A percentile compares a stretch with the other conserved stretches of the same genome.
These are phyloP conservation scores for Solanum microdontum DNA, from an alignment of 257 asterid genomes.

Conservation along the genomic window DNA sequence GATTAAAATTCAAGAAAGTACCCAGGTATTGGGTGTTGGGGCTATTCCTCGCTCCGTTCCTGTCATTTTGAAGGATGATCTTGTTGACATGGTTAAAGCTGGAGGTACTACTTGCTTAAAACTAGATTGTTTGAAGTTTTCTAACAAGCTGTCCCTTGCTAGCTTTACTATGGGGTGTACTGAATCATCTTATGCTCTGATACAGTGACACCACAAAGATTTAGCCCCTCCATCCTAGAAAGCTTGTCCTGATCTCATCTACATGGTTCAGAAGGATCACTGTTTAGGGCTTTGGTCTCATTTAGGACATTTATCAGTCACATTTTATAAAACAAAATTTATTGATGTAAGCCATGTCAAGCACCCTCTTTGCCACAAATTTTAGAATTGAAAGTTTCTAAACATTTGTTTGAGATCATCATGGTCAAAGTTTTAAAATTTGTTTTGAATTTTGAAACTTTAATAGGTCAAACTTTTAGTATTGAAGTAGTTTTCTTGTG, in stretches of 20 bases:
- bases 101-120: constrained; percentile 53
- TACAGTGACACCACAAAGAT: not conserved
- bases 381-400: not conserved
- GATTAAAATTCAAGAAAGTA: constrained; percentile 90
- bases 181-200: not conserved
- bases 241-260: not conserved
- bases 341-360: not conserved
- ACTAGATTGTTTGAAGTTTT: not conserved
- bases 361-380: not conserved
- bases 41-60: constrained; percentile 96
- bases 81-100: constrained; percentile 92
- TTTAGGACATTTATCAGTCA: not conserved
- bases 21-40: constrained; percentile 95
- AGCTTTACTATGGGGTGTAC: not conserved
- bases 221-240: not conserved
- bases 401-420: not conserved
- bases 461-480: not conserved
- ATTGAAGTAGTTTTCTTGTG: not conserved
- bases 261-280: not conserved
- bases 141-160: not conserved
- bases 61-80: constrained; percentile 88
- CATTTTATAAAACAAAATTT: not conserved
- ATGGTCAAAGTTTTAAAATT: not conserved
- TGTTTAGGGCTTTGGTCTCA: not conserved
- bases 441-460: not conserved